These are phyloP conservation scores for Blastobotrys proliferans DNA, from an alignment of 1,139 yeast species.

Conservation along the genomic window DNA sequence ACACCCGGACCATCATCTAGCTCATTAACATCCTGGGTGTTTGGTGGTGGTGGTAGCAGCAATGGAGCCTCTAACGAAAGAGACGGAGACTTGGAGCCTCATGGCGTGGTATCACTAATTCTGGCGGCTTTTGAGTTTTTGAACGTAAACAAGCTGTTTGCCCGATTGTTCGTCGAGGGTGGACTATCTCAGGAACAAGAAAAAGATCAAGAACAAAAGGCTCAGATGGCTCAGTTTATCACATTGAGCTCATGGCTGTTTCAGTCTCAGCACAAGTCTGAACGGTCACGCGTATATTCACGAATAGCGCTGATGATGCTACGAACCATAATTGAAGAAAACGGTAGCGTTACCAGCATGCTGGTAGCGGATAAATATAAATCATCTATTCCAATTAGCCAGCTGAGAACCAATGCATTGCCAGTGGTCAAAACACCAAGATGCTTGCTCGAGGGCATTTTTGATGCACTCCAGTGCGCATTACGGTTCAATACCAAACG, in stretches of 20 bases:
- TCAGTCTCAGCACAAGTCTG: constrained; percentile 31
- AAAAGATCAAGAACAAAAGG: constrained; percentile 3
- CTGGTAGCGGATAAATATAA: constrained; percentile 20
- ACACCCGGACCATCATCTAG: constrained; percentile 1
- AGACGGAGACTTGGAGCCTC: constrained; percentile 21
- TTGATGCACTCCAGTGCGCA: constrained; percentile 34
- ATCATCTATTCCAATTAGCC: constrained; percentile 24
- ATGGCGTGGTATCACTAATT: constrained; percentile 27
- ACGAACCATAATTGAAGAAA: constrained; percentile 33
- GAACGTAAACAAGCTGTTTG: constrained; percentile 35
- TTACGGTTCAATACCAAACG: constrained; percentile 34
- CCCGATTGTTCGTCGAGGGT: constrained; percentile 28
- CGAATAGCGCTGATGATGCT: constrained; percentile 32
- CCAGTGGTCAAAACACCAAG: constrained; percentile 23
- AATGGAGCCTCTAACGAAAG: not conserved
- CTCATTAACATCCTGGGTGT: constrained; percentile 1
- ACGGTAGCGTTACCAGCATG: constrained; percentile 21
- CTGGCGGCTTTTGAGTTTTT: constrained; percentile 38
- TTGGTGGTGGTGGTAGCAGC: constrained; percentile 5
- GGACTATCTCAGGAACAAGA: not conserved
- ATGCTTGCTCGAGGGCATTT: constrained; percentile 31
- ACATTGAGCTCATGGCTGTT: constrained; percentile 33
- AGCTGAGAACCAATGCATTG: constrained; percentile 19
- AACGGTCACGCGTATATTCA: constrained; percentile 30
- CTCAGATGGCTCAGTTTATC: constrained; percentile 30